phyloP scores from a whole-genome alignment of 78 protist species.

The Dictyostelium purpureum region DNA sequence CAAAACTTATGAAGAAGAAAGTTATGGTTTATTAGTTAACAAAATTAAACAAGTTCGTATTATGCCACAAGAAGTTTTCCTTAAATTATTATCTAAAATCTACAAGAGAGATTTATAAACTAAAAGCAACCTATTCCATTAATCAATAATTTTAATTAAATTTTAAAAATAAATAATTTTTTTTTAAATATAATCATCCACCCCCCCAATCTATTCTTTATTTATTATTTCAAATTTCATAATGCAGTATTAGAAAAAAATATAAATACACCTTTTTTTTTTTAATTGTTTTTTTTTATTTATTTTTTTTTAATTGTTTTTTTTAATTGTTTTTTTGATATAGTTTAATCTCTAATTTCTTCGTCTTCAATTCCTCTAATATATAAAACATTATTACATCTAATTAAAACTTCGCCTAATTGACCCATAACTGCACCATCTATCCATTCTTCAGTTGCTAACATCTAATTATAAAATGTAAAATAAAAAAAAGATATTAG shows the following conservation, averaged over 20 bases:
- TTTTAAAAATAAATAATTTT: neutral
- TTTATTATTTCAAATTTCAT: neutral
- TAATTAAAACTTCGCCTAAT: constrained; percentile 83
- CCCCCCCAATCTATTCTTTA: neutral
- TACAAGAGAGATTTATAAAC: constrained; percentile 70
- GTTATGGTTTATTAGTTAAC: neutral
- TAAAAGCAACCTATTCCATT: no score
- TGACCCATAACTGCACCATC: constrained; percentile 65
- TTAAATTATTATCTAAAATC: constrained; percentile 68
- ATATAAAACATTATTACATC: constrained; percentile 83
- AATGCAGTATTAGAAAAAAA: neutral
- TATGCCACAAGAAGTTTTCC: constrained; percentile 83
- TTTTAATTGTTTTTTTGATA: neutral
- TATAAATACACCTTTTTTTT: neutral
- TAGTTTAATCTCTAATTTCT: neutral
- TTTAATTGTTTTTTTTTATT: neutral
- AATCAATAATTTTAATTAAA: neutral
- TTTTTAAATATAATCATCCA: neutral
- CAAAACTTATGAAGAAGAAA: constrained; percentile 43
- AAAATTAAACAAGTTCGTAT: constrained; percentile 70
- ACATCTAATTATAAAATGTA: constrained; percentile 37
- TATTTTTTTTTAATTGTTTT: neutral
- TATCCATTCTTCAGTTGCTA: constrained; percentile 81
- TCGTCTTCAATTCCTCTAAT: constrained; percentile 62
- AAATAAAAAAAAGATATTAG: neutral